Evolutionary conservation across 805 yeast genomes (phyloP), one percentile per base, ranked within the genome.

Genomic region (Ogataea chonburiensis): DNA sequence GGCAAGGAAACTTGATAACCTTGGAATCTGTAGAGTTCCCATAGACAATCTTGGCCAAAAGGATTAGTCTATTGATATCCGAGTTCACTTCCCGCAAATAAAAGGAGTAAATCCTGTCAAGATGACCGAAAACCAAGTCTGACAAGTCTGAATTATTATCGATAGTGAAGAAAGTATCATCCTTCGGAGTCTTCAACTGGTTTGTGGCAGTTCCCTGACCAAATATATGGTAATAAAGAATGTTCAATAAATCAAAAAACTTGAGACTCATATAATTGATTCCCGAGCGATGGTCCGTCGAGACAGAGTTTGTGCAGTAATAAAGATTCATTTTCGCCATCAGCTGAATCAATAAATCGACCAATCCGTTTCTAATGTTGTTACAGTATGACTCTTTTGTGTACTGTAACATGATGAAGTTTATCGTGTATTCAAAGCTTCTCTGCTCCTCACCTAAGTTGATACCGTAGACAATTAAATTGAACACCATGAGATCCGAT

Each of bases 41-140:
- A 15, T 54, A 38, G n/a, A 49, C 40, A 3, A 59, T 8, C 19
- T 54, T 58, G 11, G 54, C 51, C 17, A 60, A 31, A 29, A 56
- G 35, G n/a, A 61, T 61, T 29, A 61, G 43, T 36, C 57, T 54
- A 25, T 63, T 62, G 26, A 50, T 44, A 34, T 63, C 67, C 17
- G 62, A 56, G 24, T 54, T 65, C 1, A 61, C 37, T 34, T 61
- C 63, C 12, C 46, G 45, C 12, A 60, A 40, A 14, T 61, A 32
- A 17, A 57, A 56, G 11, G 38, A 24, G 35, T 56, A 62, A n/a
- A 62, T 37, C 7, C 46, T 28, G 7, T 55, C 55, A n/a, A 63
- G 30, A 18, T 60, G 63, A 31, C 47, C 52, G 16, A 56, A 37
- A 3, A 22, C 37, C 47, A 30, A 45, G 42, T 29, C 51, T 31